Conservation (phyloP, 2,329 filamentous ascomycete species). For the Xylaria arbuscula region DNA sequence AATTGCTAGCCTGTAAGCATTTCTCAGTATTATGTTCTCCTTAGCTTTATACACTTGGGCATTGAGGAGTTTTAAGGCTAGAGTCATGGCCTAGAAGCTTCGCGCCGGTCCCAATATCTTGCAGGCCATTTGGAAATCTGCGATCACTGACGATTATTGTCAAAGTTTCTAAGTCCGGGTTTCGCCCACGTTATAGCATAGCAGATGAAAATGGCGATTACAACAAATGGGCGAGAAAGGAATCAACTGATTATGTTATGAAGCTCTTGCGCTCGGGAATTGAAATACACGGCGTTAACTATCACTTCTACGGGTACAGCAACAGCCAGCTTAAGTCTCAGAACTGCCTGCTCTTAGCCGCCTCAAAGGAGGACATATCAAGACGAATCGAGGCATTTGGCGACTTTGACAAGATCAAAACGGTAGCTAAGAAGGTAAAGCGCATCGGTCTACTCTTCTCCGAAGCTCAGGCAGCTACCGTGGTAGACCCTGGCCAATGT, state of each 20-base stretch:
- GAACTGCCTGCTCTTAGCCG: constrained; percentile 20
- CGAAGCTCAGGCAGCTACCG: constrained; percentile 9
- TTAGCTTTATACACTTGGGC: neutral
- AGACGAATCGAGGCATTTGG: constrained; percentile 25
- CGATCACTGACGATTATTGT: neutral
- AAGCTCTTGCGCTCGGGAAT: constrained; percentile 19
- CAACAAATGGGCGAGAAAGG: constrained; percentile 25
- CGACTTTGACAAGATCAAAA: constrained; percentile 26
- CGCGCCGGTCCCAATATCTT: neutral
- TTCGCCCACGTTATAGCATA: constrained; percentile 20
- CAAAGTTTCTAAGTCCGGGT: constrained; percentile 16
- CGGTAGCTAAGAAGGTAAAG: constrained; percentile 24
- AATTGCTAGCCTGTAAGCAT: constrained; percentile 9
- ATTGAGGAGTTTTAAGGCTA: neutral
- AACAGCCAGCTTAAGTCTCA: constrained; percentile 29
- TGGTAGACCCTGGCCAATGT: constrained; percentile 19
- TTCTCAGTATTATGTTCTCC: neutral
- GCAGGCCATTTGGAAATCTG: neutral
- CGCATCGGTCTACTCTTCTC: constrained; percentile 29
- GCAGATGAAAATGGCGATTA: constrained; percentile 18
- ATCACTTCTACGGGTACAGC: constrained; percentile 27
- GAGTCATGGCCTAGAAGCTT: neutral
- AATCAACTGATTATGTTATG: constrained; percentile 14
- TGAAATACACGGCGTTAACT: constrained; percentile 17
- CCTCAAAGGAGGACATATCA: constrained; percentile 23